Evolutionary conservation across 306 rosid genomes (phyloP).

Genomic region (Rosa lucieae): DNA sequence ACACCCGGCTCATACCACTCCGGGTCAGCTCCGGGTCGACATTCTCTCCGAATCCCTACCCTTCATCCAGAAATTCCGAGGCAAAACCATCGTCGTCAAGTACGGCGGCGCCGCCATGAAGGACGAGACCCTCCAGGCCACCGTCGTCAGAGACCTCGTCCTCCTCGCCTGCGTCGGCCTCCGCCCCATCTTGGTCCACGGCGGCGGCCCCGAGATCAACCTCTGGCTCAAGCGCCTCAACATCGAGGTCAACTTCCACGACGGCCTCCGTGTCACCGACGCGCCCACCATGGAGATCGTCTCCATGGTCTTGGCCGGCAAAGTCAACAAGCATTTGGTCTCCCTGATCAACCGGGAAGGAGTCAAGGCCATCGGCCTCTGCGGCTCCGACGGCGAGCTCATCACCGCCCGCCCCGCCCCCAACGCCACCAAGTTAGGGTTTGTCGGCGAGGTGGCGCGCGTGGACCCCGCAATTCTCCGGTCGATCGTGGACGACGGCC

Average conservation of each 20-base stretch:
- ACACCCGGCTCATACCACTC: conserved; percentile 20
- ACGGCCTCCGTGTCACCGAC: conserved; percentile 90
- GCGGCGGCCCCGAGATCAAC: conserved; percentile 97
- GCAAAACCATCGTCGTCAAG: conserved; percentile 89
- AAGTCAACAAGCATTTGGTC: conserved; percentile 75
- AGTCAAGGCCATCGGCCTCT: conserved; percentile 81
- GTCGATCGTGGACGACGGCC: conserved; percentile 55
- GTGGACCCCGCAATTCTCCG: conserved; percentile 66
- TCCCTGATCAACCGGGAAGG: conserved; percentile 78
- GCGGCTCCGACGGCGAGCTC: conserved; percentile 78
- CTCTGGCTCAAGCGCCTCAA: conserved; percentile 79
- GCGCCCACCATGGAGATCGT: conserved; percentile 89
- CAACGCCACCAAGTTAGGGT: conserved; percentile 64
- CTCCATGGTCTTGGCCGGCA: conserved; percentile 92
- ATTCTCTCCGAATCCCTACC: conserved; percentile 91
- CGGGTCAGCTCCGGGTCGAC: conserved; percentile 86
- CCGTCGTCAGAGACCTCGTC: conserved; percentile 90
- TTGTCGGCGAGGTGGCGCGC: conserved; percentile 72
- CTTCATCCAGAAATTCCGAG: conserved; percentile 88
- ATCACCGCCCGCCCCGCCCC: conserved; percentile 77
- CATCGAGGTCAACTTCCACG: conserved; percentile 74
- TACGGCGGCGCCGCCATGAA: conserved; percentile 99
- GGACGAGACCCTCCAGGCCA: conserved; percentile 69
- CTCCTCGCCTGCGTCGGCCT: conserved; percentile 90
- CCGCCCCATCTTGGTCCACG: conserved; percentile 81